A percentile compares a stretch with the other conserved stretches of the same genome.
phyloP scores from a whole-genome alignment of 129 eudicot genomes.

The Scalesia atractyloides region DNA sequence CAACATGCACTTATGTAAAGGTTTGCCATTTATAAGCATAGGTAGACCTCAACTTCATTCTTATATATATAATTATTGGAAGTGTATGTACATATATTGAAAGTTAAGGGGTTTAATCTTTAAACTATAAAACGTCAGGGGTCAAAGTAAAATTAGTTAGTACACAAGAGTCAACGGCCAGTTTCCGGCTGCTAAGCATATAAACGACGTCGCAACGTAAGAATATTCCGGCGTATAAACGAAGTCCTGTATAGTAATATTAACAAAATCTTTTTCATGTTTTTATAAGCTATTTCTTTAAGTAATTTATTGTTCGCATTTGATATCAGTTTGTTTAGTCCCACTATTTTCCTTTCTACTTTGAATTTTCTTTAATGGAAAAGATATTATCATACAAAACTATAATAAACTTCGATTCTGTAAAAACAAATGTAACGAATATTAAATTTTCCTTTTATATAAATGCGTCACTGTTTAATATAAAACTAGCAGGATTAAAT shows the following conservation, averaged over 20 bases:
- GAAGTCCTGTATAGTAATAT: not conserved
- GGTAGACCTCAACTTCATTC: slow-evolving; percentile 3
- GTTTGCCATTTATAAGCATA: not conserved
- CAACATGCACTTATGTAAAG: not conserved
- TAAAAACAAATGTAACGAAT: no score
- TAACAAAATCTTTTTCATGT: not conserved
- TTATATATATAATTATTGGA: not conserved
- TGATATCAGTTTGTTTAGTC: no score
- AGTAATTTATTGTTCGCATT: not conserved
- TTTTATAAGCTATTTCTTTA: no score
- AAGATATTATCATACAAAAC: no score
- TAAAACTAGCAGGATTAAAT: no score
- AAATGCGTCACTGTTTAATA: no score
- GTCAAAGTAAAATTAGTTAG: not conserved
- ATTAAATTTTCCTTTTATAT: no score
- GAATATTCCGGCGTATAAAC: slow-evolving; percentile 33
- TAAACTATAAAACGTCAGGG: not conserved
- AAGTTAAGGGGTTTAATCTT: not conserved
- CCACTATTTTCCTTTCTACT: no score
- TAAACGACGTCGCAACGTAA: not conserved
- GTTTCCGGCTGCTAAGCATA: not conserved
- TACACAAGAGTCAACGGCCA: slow-evolving; percentile 33
- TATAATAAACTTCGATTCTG: no score
- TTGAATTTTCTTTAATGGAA: no score
- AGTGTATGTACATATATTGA: not conserved